Percentiles rank a stretch among this genome's conserved stretches.
These are phyloP conservation scores for Solanum peruvianum DNA, from an alignment of 257 asterid species.

Conservation along the genomic window DNA sequence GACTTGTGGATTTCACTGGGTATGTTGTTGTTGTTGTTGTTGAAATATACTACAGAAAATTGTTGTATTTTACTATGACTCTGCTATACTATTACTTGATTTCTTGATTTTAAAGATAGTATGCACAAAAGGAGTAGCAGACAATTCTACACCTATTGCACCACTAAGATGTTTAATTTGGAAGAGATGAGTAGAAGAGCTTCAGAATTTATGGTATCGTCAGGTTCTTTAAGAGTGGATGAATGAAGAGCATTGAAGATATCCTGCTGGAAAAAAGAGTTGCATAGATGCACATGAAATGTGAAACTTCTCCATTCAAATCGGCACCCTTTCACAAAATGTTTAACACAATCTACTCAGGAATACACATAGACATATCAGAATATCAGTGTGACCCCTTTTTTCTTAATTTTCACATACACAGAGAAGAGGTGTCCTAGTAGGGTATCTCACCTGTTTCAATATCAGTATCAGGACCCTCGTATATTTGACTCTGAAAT, in stretches of 20 bases:
- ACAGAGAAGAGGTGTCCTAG: background rate
- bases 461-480: constrained; percentile 93
- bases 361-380: background rate
- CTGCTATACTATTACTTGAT: background rate
- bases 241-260: background rate
- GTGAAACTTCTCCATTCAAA: background rate
- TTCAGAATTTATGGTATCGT: background rate
- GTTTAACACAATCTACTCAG: background rate
- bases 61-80: background rate
- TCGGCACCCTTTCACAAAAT: background rate
- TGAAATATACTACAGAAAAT: background rate
- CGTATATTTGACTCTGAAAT: constrained; percentile 77
- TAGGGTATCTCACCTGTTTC: constrained; percentile 56
- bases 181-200: background rate
- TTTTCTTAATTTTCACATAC: background rate
- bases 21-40: background rate
- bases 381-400: background rate
- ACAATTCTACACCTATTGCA: background rate
- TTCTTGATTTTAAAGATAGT: background rate
- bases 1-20: background rate
- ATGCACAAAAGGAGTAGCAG: background rate
- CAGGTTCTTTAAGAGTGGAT: background rate
- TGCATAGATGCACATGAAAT: background rate
- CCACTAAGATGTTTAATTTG: background rate
- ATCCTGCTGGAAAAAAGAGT: background rate